Evolutionary conservation across 2,329 filamentous ascomycete genomes (phyloP).

Genomic region (Ceratocystis smalleyi): DNA sequence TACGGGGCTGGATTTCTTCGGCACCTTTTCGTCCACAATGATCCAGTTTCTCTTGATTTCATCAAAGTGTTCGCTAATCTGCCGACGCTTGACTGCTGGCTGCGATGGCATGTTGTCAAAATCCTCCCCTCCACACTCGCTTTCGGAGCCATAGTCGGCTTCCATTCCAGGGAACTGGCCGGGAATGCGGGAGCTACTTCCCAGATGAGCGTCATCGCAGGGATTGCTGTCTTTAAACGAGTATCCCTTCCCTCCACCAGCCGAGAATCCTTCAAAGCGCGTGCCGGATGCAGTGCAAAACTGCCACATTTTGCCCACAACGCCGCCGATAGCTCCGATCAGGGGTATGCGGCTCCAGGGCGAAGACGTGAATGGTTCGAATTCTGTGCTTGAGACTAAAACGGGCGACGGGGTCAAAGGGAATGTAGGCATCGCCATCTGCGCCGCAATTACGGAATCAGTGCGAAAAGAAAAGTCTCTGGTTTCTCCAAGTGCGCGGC

Average conservation of each 20-base stretch:
- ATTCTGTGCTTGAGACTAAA: background rate
- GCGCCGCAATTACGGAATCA: background rate
- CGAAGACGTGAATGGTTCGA: background rate
- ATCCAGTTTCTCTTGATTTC: slow-evolving; percentile 57
- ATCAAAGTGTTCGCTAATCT: slow-evolving; percentile 34
- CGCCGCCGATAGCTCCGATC: slow-evolving; percentile 42
- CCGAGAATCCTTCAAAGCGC: slow-evolving; percentile 71
- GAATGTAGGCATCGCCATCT: background rate
- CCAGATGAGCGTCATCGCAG: slow-evolving; percentile 14
- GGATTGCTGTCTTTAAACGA: slow-evolving; percentile 29
- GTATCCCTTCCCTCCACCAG: slow-evolving; percentile 65
- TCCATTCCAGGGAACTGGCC: slow-evolving; percentile 17
- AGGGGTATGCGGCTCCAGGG: slow-evolving; percentile 41
- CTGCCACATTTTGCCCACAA: slow-evolving; percentile 66
- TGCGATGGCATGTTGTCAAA: slow-evolving; percentile 29
- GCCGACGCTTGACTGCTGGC: slow-evolving; percentile 38
- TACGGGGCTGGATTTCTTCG: background rate
- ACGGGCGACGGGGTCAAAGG: background rate
- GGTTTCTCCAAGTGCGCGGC: slow-evolving; percentile 33
- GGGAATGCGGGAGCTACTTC: slow-evolving; percentile 15
- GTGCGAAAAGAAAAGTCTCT: slow-evolving; percentile 19
- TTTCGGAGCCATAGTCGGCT: slow-evolving; percentile 17
- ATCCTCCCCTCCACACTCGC: slow-evolving; percentile 18
- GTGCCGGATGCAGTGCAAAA: slow-evolving; percentile 51
- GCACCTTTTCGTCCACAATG: slow-evolving; percentile 36